These are phyloP conservation scores for Cordia subcordata DNA, from an alignment of 257 asterid genomes.

Conservation along the genomic window DNA sequence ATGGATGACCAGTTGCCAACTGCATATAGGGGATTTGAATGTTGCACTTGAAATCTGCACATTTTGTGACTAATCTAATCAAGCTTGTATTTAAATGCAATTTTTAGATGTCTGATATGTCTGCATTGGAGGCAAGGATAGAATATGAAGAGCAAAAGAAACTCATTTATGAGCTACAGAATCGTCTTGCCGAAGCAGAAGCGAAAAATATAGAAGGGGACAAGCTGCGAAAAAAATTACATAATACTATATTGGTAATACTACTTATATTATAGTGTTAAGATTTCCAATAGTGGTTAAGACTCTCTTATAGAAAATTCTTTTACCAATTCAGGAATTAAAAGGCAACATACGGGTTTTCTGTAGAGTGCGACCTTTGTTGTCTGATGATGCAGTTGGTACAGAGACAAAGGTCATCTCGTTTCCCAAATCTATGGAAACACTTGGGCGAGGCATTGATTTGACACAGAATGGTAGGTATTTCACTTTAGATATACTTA, in stretches of 20 bases:
- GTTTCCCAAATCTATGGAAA: constrained; percentile 70
- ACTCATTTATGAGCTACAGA: constrained; percentile 44
- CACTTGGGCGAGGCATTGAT: constrained; percentile 77
- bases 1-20: neutral
- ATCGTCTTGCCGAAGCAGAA: constrained; percentile 79
- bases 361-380: constrained; percentile 85
- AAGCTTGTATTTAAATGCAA: neutral
- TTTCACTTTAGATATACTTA: neutral
- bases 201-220: constrained; percentile 77
- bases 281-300: neutral
- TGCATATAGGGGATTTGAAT: neutral
- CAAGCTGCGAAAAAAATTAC: constrained; percentile 78
- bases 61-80: neutral
- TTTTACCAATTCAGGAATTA: constrained; percentile 54
- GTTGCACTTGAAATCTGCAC: neutral
- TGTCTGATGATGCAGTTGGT: constrained; percentile 64
- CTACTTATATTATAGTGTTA: neutral
- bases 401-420: constrained; percentile 67
- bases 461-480: constrained; percentile 65
- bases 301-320: constrained; percentile 4
- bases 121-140: constrained; percentile 59
- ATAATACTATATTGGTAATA: constrained; percentile 85
- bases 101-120: constrained; percentile 62
- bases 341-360: constrained; percentile 95
- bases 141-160: constrained; percentile 67